These are phyloP conservation scores for Elsinoe ampelina DNA, from an alignment of 2,329 filamentous ascomycete species.

Conservation along the genomic window DNA sequence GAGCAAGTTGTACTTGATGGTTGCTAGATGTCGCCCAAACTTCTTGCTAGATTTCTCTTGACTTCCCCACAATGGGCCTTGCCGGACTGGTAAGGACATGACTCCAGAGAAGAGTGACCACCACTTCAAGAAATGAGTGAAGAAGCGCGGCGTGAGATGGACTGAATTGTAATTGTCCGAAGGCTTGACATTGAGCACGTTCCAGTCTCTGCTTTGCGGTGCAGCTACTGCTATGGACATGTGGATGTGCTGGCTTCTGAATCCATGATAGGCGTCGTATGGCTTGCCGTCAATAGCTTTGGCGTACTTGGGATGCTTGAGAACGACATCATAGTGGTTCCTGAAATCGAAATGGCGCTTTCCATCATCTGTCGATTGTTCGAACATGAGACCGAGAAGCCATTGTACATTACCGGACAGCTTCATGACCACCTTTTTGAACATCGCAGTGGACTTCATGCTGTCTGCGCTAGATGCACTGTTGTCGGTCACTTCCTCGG, in stretches of 20 bases:
- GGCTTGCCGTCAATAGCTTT: constrained; percentile 44
- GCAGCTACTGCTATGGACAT: constrained; percentile 86
- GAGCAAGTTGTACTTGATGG: constrained; percentile 93
- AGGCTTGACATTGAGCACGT: constrained; percentile 60
- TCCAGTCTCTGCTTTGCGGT: constrained; percentile 80
- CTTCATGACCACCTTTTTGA: constrained; percentile 99
- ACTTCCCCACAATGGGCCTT: constrained; percentile 83
- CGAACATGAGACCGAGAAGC: constrained; percentile 85
- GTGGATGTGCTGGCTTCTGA: constrained; percentile 93
- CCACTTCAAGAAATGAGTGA: constrained; percentile 97
- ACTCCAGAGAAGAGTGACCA: constrained; percentile 94
- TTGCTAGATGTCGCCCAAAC: constrained; percentile 92
- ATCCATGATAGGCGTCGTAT: constrained; percentile 95
- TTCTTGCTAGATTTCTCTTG: constrained; percentile 97
- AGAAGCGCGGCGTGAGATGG: constrained; percentile 88
- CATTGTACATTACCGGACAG: constrained; percentile 92
- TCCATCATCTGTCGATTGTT: constrained; percentile 65
- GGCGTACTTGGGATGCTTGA: constrained; percentile 71
- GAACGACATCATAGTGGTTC: constrained; percentile 82
- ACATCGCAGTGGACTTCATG: constrained; percentile 66
- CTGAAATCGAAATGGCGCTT: constrained; percentile 77
- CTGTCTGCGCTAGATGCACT: constrained; percentile 50
- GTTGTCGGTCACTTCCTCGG: constrained; percentile 34
- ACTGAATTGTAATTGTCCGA: constrained; percentile 94
- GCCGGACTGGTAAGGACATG: constrained; percentile 87